Base-by-base conservation (phyloP, 148 eudicot species). In the Nepenthes mirabilis region DNA sequence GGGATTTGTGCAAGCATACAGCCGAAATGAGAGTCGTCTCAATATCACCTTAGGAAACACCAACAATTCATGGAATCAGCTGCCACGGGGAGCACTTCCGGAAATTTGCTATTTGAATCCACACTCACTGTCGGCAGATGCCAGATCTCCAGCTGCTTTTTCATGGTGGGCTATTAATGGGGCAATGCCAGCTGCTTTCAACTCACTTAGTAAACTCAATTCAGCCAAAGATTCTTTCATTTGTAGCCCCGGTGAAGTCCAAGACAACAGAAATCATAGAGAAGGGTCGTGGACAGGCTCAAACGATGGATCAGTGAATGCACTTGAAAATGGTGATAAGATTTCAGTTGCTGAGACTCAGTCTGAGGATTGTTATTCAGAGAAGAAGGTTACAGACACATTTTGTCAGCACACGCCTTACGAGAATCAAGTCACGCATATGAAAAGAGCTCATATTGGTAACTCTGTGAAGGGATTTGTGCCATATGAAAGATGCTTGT, bases 401-500 rank as follows among this genome's bases (percentile, higher is more conserved):
- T 6, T n/a, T 47, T 9, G 11, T 14, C 32, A 61, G 64, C 9
- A 5, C 43, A 33, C 34, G 43, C 8, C 52, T 54, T 3, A 3
- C 6, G 34, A 2, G 58, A 55, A 55, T 3, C 36, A 13, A 33
- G 58, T 5, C 35, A 5, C 1, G 43, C 1, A 7, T 0, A 68
- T 58, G 54, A 67, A 57, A 56, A 73, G 68, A 55, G 32, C 45
- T 14, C 55, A 53, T 10, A 8, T 55, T 6, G 65, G 52, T 36
- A 69, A 69, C 12, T 58, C 49, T 14, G 40, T 55, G 23, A 83
- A 70, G 68, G 98, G 95, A 8, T 93, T 93, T 63, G 87, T 86
- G 6, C 98, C 98, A 6, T 93, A 93, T 47, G 88, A 93, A 69
- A 83, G 98, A 76, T 82, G 85, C 47, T 61, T 68, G 52, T 77